Base-by-base conservation (phyloP, 805 yeast species). In the Naumovozyma castellii region DNA sequence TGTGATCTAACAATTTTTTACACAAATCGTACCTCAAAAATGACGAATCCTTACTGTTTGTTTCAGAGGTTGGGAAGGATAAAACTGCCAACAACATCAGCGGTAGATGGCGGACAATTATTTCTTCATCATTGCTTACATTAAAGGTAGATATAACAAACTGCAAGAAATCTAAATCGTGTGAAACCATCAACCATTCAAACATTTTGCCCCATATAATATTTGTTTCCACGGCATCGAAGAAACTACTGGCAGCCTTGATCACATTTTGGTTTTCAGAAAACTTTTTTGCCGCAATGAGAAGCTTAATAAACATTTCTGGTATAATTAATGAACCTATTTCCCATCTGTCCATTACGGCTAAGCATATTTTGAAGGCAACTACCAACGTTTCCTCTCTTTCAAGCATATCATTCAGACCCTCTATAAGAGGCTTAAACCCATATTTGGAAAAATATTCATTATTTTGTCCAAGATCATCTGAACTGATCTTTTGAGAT, bases 261-360 rank as follows among this genome's bases (percentile, higher is more conserved):
- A 82, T 43, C 0, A 81, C 62, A 9, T 73, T 41, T 41, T 46
- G 54, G 32, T 46, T 53, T 34, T 47, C 43, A 14, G 18, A 53
- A 40, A 51, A 60, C 13, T 53, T 42, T 34, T 66, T 66, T 2
- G 80, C 70, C 3, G 76, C 66, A 39, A 61, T 48, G 36, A 92
- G 59, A 2, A 84, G 66, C 0, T 94, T 90, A 1, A 75, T 61
- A 34, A 92, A 73, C 5, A 88, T 58, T 18, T 66, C 61, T 0
- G 95, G 94, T 1, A 87, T 76, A 1, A 90, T 65, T 12, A 72
- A 57, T 9, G 79, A 76, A 10, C 96, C 94, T 32, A 92, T 78
- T 59, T 92, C 98, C 97, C 97, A 92, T 45, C 86, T 75, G 54
- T 92, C 97, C 78, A 88, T 75, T 3, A 88, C 68, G 1, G 92